phyloP scores from a whole-genome alignment of 2,329 filamentous ascomycete genomes.

The Teratosphaeria zuluensis region DNA sequence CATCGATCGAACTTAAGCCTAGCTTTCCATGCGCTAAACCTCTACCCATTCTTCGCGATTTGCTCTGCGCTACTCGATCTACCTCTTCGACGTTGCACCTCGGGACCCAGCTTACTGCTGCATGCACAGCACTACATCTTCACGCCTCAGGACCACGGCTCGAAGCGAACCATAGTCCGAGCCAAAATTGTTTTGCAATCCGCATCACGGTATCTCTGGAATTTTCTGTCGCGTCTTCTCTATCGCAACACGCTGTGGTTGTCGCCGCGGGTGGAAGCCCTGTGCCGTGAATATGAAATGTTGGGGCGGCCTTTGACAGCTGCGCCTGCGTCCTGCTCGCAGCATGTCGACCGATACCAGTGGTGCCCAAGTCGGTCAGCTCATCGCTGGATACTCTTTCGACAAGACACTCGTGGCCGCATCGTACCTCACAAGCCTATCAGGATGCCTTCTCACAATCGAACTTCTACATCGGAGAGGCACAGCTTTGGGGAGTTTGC shows the following conservation, averaged over 20 bases:
- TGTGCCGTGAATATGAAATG: not conserved
- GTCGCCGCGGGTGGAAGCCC: not conserved
- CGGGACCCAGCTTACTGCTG: too few species aligned
- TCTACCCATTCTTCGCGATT: too few species aligned
- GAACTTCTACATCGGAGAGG: conserved; percentile 62
- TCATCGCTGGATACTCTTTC: conserved; percentile 21
- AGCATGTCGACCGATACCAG: not conserved
- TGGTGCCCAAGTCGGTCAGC: not conserved
- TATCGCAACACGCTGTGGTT: not conserved
- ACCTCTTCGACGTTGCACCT: too few species aligned
- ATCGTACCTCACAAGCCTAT: conserved; percentile 59
- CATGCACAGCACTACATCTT: too few species aligned
- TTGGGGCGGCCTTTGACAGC: not conserved
- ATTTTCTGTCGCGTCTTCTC: too few species aligned
- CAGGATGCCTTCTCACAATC: conserved; percentile 68
- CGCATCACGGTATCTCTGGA: too few species aligned
- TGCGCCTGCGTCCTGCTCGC: not conserved
- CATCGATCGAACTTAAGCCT: too few species aligned
- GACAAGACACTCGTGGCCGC: conserved; percentile 55
- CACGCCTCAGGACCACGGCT: too few species aligned
- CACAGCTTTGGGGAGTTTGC: conserved; percentile 19
- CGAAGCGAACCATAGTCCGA: too few species aligned
- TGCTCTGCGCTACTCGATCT: too few species aligned
- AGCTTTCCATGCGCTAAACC: too few species aligned
- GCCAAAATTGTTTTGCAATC: too few species aligned